Conservation (phyloP, 768 basidiomycete species). For the Austroboletus eburneus region DNA sequence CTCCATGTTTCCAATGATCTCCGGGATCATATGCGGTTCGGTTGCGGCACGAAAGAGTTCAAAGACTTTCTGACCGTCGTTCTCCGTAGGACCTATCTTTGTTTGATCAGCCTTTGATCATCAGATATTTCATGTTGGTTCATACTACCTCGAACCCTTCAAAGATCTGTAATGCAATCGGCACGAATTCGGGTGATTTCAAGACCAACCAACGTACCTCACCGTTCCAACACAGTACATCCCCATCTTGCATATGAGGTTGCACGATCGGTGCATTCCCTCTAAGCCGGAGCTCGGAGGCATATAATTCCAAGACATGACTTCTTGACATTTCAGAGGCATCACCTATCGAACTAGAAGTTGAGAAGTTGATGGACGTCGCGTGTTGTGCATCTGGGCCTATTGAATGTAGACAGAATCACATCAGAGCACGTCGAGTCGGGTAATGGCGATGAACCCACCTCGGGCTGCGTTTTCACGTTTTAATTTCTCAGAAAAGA, state of each 20-base stretch:
- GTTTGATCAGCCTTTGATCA: slow-evolving; percentile 11
- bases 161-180: slow-evolving; percentile 52
- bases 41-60: slow-evolving; percentile 21
- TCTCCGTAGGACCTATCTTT: slow-evolving; percentile 58
- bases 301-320: slow-evolving; percentile 49
- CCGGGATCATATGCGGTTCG: slow-evolving; percentile 40
- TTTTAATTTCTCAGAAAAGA: slow-evolving; percentile 35
- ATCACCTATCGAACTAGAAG: slow-evolving; percentile 4
- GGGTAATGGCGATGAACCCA: too few species aligned
- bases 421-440: too few species aligned
- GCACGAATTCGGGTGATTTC: background rate
- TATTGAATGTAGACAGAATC: too few species aligned
- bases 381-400: slow-evolving; percentile 63
- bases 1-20: slow-evolving; percentile 59
- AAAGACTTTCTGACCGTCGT: slow-evolving; percentile 64
- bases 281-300: slow-evolving; percentile 72
- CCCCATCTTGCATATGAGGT: slow-evolving; percentile 56
- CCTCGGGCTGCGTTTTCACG: slow-evolving; percentile 57
- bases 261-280: slow-evolving; percentile 57
- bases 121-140: too few species aligned
- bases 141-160: slow-evolving; percentile 74
- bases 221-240: slow-evolving; percentile 83
- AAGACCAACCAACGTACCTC: slow-evolving; percentile 47
- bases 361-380: slow-evolving; percentile 19
- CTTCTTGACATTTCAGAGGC: slow-evolving; percentile 5